Evolutionary conservation across 192 early-diverging fungal species (phyloP), one percentile per base, ranked within the genome.

Genomic region (Coemansia biformis): DNA sequence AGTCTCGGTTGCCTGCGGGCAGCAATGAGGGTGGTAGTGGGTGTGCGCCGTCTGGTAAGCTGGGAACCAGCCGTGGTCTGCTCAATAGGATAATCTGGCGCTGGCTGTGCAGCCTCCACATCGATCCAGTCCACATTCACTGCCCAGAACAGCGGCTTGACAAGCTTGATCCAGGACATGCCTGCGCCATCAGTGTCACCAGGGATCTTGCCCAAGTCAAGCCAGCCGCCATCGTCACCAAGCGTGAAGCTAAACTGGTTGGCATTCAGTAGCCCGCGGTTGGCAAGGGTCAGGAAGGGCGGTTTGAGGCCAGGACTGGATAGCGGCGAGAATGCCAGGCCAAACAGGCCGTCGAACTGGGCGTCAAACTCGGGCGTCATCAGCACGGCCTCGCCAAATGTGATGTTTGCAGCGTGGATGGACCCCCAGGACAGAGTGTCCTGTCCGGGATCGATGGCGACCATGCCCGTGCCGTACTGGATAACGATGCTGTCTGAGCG

Each of bases 211-310:
- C 70, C 70, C 12, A 74, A 19, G 38, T 66, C 70, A 5, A 74
- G 59, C 0, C 70, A 53, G 5, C 70, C 70, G 22, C 70, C 63
- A 2, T 33, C 38, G 10, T 62, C 63, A 17, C 44, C 48, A 5
- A 74, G 38, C 4, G 59, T 66, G 31, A 74, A 62, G 47, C 63
- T 74, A 33, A 74, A 74, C 38, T 58, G 70, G 43, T 74, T 74
- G n/a, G 53, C 49, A 16, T 74, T 74, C 0, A 74, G 49, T 31
- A 51, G 29, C 1, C 41, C 22, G 13, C 52, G 38, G 11, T 33
- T 46, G 2, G 63, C 63, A 21, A 74, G 52, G 0, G 58, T 36
- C 29, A 66, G 62, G 32, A 74, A 54, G 9, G 70, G 70, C 14
- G 70, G 70, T 14, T 57, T 50, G 1, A 74, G 50, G 8, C 58